phyloP scores from a whole-genome alignment of 2,329 filamentous ascomycete genomes.

The Monilinia laxa region DNA sequence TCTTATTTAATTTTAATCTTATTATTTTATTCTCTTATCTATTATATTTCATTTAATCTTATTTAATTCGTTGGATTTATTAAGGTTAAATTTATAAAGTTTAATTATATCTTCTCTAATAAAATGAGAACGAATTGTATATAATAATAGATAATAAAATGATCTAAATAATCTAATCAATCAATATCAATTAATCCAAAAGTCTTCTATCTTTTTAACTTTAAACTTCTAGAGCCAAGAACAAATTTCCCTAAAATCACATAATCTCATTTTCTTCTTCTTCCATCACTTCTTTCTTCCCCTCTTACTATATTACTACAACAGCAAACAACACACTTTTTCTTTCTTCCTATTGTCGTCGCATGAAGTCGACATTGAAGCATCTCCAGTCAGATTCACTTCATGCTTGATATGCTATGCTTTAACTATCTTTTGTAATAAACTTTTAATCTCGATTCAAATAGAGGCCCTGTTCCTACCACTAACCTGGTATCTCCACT shows the following conservation, averaged over 20 bases:
- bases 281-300: no score
- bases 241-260: constrained; percentile 17
- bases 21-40: no score
- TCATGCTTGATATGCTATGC: constrained; percentile 2
- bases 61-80: no score
- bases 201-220: not conserved
- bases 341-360: not conserved
- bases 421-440: not conserved
- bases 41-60: no score
- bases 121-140: no score
- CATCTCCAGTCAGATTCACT: constrained; percentile 1
- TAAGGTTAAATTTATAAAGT: no score
- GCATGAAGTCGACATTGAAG: constrained; percentile 4
- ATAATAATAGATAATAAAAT: no score
- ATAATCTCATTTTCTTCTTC: constrained; percentile 2
- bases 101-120: no score
- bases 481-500: constrained; percentile 18
- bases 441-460: constrained; percentile 10
- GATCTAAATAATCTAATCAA: no score
- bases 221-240: constrained; percentile 15
- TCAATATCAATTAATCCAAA: not conserved
- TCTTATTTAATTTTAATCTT: no score
- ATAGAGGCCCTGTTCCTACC: constrained; percentile 6
- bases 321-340: not conserved
- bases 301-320: no score